phyloP scores from a whole-genome alignment of 2,329 filamentous ascomycete species.

The Calonectria pseudoreteaudii region DNA sequence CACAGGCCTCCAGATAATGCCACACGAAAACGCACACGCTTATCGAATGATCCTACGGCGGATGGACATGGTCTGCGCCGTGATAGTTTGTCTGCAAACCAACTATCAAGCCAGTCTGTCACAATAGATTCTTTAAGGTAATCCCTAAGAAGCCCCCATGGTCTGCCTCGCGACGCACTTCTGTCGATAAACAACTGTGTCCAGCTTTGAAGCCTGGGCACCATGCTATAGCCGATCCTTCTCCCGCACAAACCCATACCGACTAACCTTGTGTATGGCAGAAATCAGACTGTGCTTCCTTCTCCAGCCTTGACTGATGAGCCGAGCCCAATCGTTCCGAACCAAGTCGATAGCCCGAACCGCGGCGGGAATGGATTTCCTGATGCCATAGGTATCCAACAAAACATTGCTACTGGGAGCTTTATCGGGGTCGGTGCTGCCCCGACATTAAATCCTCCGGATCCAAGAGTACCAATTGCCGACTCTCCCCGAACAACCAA shows the following conservation, averaged over 20 bases:
- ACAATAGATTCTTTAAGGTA: slow-evolving; percentile 16
- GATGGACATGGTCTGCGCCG: slow-evolving; percentile 28
- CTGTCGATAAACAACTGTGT: not conserved
- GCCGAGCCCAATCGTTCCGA: slow-evolving; percentile 58
- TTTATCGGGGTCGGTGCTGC: slow-evolving; percentile 20
- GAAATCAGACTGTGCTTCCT: slow-evolving; percentile 59
- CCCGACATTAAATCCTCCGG: not conserved
- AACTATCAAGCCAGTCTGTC: slow-evolving; percentile 24
- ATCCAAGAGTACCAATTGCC: not conserved
- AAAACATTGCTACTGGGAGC: slow-evolving; percentile 19
- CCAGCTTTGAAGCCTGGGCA: not conserved
- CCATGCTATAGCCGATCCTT: not conserved
- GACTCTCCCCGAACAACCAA: not conserved
- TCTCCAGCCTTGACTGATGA: slow-evolving; percentile 75
- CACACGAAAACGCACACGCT: slow-evolving; percentile 38
- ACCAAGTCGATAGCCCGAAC: slow-evolving; percentile 50
- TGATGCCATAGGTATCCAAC: slow-evolving; percentile 20
- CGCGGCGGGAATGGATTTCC: slow-evolving; percentile 25
- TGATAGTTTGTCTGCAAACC: slow-evolving; percentile 16
- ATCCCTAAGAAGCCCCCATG: not conserved
- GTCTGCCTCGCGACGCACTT: not conserved
- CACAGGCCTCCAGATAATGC: slow-evolving; percentile 11
- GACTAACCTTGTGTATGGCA: slow-evolving; percentile 32
- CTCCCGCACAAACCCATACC: not conserved
- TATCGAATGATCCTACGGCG: slow-evolving; percentile 25